These are phyloP conservation scores for Musa acuminata DNA, from an alignment of 176 grass and related monocot genomes.

Conservation along the genomic window DNA sequence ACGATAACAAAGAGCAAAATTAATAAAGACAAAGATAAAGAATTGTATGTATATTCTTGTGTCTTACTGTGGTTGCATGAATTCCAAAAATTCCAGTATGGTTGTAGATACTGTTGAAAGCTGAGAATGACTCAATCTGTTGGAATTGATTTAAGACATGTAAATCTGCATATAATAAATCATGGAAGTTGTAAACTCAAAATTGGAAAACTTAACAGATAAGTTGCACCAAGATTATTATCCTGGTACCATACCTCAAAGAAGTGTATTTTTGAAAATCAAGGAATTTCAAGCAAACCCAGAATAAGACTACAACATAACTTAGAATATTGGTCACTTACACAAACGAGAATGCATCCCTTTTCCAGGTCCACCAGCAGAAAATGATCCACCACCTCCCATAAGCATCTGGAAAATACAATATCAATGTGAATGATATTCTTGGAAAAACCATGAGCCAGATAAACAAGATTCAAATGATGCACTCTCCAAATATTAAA, in stretches of 20 bases:
- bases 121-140: slow-evolving; percentile 69
- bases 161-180: slow-evolving; percentile 48
- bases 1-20: too few species aligned
- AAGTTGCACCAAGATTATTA: too few species aligned
- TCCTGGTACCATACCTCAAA: too few species aligned
- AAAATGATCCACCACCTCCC: slow-evolving; percentile 65
- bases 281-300: background rate
- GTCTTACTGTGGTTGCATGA: slow-evolving; percentile 76
- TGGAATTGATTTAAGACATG: slow-evolving; percentile 63
- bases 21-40: slow-evolving; percentile 8
- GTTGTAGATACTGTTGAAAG: slow-evolving; percentile 84
- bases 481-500: background rate
- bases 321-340: background rate
- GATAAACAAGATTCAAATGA: background rate
- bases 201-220: background rate
- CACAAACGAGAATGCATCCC: slow-evolving; percentile 47
- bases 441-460: too few species aligned
- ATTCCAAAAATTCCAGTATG: slow-evolving; percentile 91
- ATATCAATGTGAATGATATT: background rate
- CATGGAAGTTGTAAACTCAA: background rate
- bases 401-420: slow-evolving; percentile 55
- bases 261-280: background rate
- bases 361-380: slow-evolving; percentile 84
- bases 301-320: background rate
- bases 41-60: background rate